Conservation (phyloP, 352 stramenopile species). For the Globisporangium cederbergense region DNA sequence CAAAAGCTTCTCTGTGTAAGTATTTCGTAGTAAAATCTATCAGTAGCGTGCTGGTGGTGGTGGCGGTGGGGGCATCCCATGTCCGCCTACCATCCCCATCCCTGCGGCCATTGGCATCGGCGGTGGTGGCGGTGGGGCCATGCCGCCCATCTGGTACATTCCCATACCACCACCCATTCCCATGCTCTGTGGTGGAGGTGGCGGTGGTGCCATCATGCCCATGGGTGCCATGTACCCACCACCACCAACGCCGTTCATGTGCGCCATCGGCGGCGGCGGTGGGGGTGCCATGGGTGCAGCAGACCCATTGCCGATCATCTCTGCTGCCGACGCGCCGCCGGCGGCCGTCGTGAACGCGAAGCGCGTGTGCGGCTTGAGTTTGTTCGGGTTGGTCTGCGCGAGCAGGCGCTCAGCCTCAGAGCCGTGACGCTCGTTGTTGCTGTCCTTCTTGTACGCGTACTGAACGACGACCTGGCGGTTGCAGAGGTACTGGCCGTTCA, state of each 20-base stretch:
- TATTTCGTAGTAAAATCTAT: conserved; percentile 14
- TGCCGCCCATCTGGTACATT: conserved; percentile 26
- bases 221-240: conserved; percentile 39
- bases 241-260: conserved; percentile 7
- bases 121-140: conserved; percentile 26
- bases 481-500: conserved; percentile 98
- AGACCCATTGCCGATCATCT: conserved; percentile 14
- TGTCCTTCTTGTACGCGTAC: conserved; percentile 99
- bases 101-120: conserved; percentile 22
- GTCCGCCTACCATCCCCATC: conserved; percentile 18
- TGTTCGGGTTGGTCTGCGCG: conserved; percentile 80
- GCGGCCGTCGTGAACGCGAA: conserved; percentile 45
- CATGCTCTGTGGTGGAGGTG: conserved; percentile 28
- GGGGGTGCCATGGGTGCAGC: conserved; percentile 19
- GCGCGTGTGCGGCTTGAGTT: conserved; percentile 74
- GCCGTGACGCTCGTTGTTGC: conserved; percentile 90
- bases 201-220: conserved; percentile 27
- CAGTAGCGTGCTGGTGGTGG: conserved; percentile 38
- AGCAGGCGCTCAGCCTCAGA: conserved; percentile 87
- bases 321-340: conserved; percentile 1
- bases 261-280: conserved; percentile 32
- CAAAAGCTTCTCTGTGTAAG: conserved; percentile 2
- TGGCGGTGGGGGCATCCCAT: conserved; percentile 35
- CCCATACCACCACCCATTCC: conserved; percentile 28
- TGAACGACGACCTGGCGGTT: conserved; percentile 98